Percentiles rank a stretch among this genome's conserved stretches.
phyloP scores from a whole-genome alignment of 2,329 filamentous ascomycete species.

The Clarireedia paspali region DNA sequence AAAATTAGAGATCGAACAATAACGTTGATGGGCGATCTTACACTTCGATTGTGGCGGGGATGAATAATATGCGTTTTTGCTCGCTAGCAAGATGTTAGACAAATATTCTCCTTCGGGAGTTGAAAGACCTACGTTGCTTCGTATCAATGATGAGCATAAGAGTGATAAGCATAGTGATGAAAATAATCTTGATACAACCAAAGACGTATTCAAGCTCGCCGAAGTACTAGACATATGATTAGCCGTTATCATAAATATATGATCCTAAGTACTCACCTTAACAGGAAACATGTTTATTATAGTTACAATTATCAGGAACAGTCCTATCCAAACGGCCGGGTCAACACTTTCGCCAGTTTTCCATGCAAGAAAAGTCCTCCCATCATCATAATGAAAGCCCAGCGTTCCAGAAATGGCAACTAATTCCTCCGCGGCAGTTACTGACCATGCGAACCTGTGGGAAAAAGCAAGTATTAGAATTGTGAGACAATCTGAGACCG shows the following conservation, averaged over 20 bases:
- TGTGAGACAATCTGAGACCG: background rate
- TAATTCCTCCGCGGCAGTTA: conserved; percentile 32
- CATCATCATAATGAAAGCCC: conserved; percentile 33
- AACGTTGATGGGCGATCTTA: conserved; percentile 14
- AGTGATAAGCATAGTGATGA: conserved; percentile 32
- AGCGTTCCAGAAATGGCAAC: conserved; percentile 31
- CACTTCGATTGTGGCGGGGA: conserved; percentile 31
- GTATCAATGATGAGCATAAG: conserved; percentile 33
- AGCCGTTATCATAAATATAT: background rate
- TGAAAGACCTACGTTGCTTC: conserved; percentile 29
- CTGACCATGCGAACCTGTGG: conserved; percentile 33
- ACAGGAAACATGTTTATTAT: conserved; percentile 33
- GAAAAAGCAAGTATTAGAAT: background rate
- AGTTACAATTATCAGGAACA: conserved; percentile 31
- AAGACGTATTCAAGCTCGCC: conserved; percentile 35
- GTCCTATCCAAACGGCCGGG: conserved; percentile 32
- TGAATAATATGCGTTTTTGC: conserved; percentile 31
- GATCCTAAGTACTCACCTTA: conserved; percentile 22
- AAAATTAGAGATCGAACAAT: background rate
- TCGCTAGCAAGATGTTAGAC: conserved; percentile 23
- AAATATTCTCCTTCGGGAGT: background rate
- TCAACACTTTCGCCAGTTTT: conserved; percentile 30
- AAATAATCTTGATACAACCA: conserved; percentile 32
- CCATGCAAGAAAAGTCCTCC: conserved; percentile 30
- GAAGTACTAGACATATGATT: conserved; percentile 16